Percentiles rank a stretch among this genome's conserved stretches.
phyloP scores from a whole-genome alignment of 768 basidiomycete genomes.

The Collybiopsis luxurians region DNA sequence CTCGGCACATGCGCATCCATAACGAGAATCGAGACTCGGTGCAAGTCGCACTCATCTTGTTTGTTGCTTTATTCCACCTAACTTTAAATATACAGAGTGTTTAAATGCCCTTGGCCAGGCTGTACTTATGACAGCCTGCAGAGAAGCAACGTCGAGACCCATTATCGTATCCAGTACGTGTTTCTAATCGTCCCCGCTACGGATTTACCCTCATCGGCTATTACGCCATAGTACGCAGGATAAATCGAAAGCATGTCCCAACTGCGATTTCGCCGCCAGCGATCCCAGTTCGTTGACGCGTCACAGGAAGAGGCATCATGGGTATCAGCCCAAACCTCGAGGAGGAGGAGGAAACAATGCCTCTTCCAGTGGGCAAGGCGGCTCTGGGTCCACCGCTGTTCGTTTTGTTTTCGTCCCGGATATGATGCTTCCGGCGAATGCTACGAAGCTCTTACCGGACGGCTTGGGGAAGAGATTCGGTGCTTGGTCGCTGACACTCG shows the following conservation, averaged over 20 bases:
- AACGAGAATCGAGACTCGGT: background rate
- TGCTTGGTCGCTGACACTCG: no score
- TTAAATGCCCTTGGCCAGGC: conserved; percentile 1
- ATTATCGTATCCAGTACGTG: conserved; percentile 1
- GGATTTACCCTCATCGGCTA: no score
- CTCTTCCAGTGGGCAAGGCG: no score
- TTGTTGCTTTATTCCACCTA: background rate
- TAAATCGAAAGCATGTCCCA: background rate
- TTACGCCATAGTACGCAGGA: background rate
- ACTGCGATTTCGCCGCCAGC: conserved; percentile 2
- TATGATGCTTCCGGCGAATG: no score
- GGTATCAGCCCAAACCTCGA: conserved; percentile 3
- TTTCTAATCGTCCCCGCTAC: background rate
- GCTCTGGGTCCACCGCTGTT: no score
- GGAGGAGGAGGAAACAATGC: no score
- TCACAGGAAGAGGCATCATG: conserved; percentile 1
- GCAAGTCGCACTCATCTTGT: background rate
- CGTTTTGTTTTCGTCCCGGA: no score
- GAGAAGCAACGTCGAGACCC: background rate
- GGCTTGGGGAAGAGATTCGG: no score
- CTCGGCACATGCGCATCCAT: conserved; percentile 1
- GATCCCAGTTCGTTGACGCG: background rate
- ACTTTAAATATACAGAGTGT: background rate
- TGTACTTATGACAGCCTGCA: conserved; percentile 3
- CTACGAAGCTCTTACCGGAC: no score